A percentile compares a stretch with the other conserved stretches of the same genome.
These are phyloP conservation scores for Biscogniauxia marginata DNA, from an alignment of 2,329 filamentous ascomycete species.

Conservation along the genomic window DNA sequence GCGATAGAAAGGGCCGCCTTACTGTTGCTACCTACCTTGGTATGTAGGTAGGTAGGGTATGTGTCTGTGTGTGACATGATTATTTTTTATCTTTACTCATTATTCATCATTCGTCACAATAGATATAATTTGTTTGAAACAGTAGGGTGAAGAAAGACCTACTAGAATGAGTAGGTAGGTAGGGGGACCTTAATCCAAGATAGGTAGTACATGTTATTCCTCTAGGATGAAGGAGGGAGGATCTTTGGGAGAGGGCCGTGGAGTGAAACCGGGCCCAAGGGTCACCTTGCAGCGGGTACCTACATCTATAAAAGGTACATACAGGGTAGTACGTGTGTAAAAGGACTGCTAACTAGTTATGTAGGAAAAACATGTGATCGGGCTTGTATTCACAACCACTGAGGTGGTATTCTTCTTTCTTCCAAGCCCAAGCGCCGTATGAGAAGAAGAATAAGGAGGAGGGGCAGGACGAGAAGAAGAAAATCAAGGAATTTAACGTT, in stretches of 20 bases:
- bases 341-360: too few relatives aligned
- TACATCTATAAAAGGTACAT: neutral
- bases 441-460: too few relatives aligned
- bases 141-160: neutral
- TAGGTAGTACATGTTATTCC: neutral
- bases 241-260: too few relatives aligned
- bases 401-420: too few relatives aligned
- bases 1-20: neutral
- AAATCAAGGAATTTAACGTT: too few relatives aligned
- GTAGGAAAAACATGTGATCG: constrained; percentile 18
- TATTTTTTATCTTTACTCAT: neutral
- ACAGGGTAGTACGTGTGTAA: neutral
- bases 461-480: too few relatives aligned
- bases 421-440: too few relatives aligned
- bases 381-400: too few relatives aligned
- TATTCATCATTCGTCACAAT: neutral
- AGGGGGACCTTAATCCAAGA: neutral
- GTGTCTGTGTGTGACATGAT: neutral
- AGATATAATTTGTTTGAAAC: neutral
- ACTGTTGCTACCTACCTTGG: too few relatives aligned
- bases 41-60: neutral
- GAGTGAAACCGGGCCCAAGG: neutral
- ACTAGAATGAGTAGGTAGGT: too few relatives aligned
- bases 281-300: neutral
- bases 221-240: neutral